Conservation (phyloP, 139 green algal genomes). For the Mesotaenium endlicherianum region DNA sequence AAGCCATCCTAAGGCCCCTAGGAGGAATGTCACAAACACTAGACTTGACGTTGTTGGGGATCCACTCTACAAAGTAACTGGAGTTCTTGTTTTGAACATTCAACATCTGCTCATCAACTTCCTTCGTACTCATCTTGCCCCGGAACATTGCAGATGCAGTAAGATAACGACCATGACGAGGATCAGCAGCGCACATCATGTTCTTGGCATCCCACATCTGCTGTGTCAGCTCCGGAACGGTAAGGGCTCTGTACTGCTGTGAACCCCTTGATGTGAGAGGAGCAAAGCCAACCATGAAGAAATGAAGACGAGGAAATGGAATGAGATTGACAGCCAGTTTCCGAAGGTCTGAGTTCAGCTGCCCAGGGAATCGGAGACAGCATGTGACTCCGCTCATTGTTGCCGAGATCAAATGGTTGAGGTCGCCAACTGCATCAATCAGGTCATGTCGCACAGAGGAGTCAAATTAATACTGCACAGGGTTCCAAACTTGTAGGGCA, state of each 20-base stretch:
- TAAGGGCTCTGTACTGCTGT: slow-evolving; percentile 93
- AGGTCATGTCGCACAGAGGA: too few relatives aligned
- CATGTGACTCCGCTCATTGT: slow-evolving; percentile 99
- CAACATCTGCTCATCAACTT: slow-evolving; percentile 99
- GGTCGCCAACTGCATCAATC: slow-evolving; percentile 60
- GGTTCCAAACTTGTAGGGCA: too few relatives aligned
- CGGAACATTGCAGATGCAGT: slow-evolving; percentile 95
- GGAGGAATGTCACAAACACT: slow-evolving; percentile 95
- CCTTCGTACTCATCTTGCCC: slow-evolving; percentile 95
- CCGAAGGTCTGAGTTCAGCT: slow-evolving; percentile 98
- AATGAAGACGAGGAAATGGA: slow-evolving; percentile 98
- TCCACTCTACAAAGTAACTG: slow-evolving; percentile 99
- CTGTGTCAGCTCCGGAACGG: slow-evolving; percentile 98
- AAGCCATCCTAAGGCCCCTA: slow-evolving; percentile 95
- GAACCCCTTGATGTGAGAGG: slow-evolving; percentile 91
- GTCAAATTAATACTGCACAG: too few relatives aligned
- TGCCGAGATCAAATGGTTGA: slow-evolving; percentile 96
- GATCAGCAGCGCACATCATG: slow-evolving; percentile 99
- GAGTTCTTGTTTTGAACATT: slow-evolving; percentile 99
- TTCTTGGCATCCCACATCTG: slow-evolving; percentile 99
- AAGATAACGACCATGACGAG: slow-evolving; percentile 95
- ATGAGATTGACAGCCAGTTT: slow-evolving; percentile 99
- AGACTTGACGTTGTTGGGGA: slow-evolving; percentile 99
- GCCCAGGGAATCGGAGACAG: slow-evolving; percentile 98
- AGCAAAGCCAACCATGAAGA: slow-evolving; percentile 99